Evolutionary conservation across 495 filamentous ascomycete genomes (phyloP), one percentile per base, ranked within the genome.

Genomic region (Penicillium antarcticum): DNA sequence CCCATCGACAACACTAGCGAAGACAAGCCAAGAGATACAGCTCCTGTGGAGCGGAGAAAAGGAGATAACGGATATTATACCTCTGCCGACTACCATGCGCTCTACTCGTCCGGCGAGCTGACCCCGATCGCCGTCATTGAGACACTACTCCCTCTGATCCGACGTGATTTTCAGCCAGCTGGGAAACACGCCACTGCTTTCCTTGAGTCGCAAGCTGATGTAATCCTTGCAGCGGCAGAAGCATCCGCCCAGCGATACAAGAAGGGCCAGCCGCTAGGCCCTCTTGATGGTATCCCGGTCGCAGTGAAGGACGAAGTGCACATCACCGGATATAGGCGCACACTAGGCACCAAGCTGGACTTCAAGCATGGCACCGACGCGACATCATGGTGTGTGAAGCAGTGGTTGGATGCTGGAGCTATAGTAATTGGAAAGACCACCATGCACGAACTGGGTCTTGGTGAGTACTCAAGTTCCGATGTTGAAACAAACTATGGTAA

Each of bases 381-480:
- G 2, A 88, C 85, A 2, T 78, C 77, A 8, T 95, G 89, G 88
- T 89, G 87, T 54, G 81, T 91, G 18, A 75, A 74, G 63, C 82
- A 88, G 70, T 80, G 87, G 71, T 75, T 86, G 56, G 86, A 94
- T 39, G 84, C 82, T 0, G 92, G 92, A 1, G 91, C 85, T 10
- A 79, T 97, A 35, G 75, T 96, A 16, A 65, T 96, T 45, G 92
- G 91, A 11, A 96, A 95, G 70, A 79, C 84, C 23, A 92, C 83
- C 35, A 96, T 97, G 92, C 91, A 97, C 68, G 92, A 97, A 70
- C 66, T 95, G 6, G 92, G 92, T 4, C 70, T 87, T 26, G 83
- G 82, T 83, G 61, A 58, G 74, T 67, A 24, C 4, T 21, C 8
- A 9, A 14, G 38, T 4, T 17, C 5, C 26, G 12, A 4, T 6